Conservation (phyloP, 352 stramenopile species). For the Phytophthora foliorum region DNA sequence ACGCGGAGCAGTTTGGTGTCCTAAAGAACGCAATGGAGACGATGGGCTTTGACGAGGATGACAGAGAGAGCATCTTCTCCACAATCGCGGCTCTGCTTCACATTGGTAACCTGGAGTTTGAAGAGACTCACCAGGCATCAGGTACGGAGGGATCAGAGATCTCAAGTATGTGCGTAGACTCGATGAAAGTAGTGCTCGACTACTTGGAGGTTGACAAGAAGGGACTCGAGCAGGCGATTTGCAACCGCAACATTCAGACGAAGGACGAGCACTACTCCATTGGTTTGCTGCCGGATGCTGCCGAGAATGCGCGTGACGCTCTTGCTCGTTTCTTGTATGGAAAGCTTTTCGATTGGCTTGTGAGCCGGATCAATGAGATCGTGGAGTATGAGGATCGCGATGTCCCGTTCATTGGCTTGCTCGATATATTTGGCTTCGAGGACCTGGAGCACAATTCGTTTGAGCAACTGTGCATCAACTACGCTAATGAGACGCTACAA, state of each 20-base stretch:
- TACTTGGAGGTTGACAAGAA: slow-evolving; percentile 91
- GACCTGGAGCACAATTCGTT: slow-evolving; percentile 94
- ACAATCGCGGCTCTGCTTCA: slow-evolving; percentile 94
- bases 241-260: slow-evolving; percentile 94
- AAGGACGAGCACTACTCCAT: slow-evolving; percentile 93
- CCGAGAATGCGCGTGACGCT: slow-evolving; percentile 93
- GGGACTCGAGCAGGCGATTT: slow-evolving; percentile 92
- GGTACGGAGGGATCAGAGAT: slow-evolving; percentile 81
- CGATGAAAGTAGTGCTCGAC: slow-evolving; percentile 83
- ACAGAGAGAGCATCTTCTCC: slow-evolving; percentile 94
- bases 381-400: slow-evolving; percentile 67
- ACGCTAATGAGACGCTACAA: slow-evolving; percentile 94
- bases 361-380: slow-evolving; percentile 89
- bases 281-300: slow-evolving; percentile 66
- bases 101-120: slow-evolving; percentile 95
- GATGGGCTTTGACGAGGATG: slow-evolving; percentile 90
- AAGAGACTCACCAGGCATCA: slow-evolving; percentile 66
- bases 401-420: slow-evolving; percentile 75
- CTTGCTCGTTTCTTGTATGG: slow-evolving; percentile 96
- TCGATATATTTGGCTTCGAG: slow-evolving; percentile 93
- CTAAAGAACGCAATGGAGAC: slow-evolving; percentile 84
- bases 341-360: slow-evolving; percentile 95
- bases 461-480: slow-evolving; percentile 97
- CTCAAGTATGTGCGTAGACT: slow-evolving; percentile 54
- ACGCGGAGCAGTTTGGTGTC: slow-evolving; percentile 88